Evolutionary conservation across 331 rosid species (phyloP), one percentile per base, ranked within the genome.

Genomic region (Acacia concinna): DNA sequence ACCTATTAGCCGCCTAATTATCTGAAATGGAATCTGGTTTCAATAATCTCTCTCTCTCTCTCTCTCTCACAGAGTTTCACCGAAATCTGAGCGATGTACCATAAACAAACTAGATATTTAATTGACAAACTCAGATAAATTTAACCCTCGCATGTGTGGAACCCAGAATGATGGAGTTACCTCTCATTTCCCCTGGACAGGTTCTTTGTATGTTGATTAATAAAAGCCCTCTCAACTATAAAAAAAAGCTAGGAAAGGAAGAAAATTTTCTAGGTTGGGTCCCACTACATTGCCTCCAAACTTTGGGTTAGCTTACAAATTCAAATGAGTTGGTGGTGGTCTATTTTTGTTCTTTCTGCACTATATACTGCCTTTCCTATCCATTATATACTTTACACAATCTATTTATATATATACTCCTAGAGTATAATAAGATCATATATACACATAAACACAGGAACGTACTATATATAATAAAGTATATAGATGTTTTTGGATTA

Each of bases 251-350:
- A 23, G 20, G 10, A 40, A 40, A 68, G 47, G 68, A 52, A 68
- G 62, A 72, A 77, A 56, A 21, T 85, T 54, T 85, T 77, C 84
- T 62, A 37, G 71, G 47, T 73, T 85, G 88, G 96, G 91, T 38
- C 93, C 97, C 89, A 89, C 75, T 41, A 60, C 15, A 81, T 83
- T 86, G 79, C 88, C 65, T 85, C 90, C 90, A 85, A 89, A 86
- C 3, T 76, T 84, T 11, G 78, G 91, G 83, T 84, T 69, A 87
- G 79, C 88, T 81, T 85, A 82, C 75, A 78, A 84, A 67, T 93
- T 91, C 97, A 88, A 91, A 90, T 76, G 52, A 73, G 92, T 90
- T 88, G 93, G 89, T 88, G 93, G 91, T 87, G 81, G 83, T 76
- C 84, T 79, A 49, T 20, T 85, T 85, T 87, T 82, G 82, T 81